Evolutionary conservation across 2,329 filamentous ascomycete genomes (phyloP).

Genomic region (Penicillium sp.): DNA sequence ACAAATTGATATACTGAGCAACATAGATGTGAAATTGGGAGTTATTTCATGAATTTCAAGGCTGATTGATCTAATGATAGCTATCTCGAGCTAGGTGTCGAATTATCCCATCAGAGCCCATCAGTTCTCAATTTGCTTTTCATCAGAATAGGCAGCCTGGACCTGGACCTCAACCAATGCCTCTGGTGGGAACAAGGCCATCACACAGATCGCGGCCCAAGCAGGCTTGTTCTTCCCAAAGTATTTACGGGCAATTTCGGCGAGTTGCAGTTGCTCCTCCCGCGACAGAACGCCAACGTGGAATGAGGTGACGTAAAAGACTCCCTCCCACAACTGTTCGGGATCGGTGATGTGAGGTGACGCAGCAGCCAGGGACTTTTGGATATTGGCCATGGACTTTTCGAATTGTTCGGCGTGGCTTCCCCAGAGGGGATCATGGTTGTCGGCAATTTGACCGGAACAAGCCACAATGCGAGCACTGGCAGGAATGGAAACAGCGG

Average conservation of each 20-base stretch:
- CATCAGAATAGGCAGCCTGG: constrained; percentile 3
- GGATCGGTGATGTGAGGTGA: constrained; percentile 6
- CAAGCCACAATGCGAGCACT: constrained; percentile 6
- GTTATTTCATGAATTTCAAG: background rate
- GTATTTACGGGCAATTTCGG: constrained; percentile 9
- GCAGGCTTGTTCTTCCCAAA: constrained; percentile 9
- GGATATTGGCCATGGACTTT: constrained; percentile 9
- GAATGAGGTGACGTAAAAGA: constrained; percentile 5
- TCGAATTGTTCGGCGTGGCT: constrained; percentile 8
- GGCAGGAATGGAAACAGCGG: constrained; percentile 3
- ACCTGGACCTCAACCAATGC: constrained; percentile 7
- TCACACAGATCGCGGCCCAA: constrained; percentile 9
- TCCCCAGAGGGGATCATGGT: constrained; percentile 8
- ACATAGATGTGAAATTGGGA: background rate
- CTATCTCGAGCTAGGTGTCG: background rate
- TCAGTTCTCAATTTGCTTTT: background rate
- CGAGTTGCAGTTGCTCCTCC: constrained; percentile 9
- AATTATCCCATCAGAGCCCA: background rate
- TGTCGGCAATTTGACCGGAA: constrained; percentile 9
- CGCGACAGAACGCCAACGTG: constrained; percentile 3
- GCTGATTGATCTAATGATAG: too few species aligned
- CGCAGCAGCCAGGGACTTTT: constrained; percentile 3
- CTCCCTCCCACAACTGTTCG: background rate
- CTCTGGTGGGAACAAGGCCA: constrained; percentile 6
- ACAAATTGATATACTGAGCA: too few species aligned